phyloP scores from a whole-genome alignment of 768 basidiomycete genomes.

The Xerocomus potaroensis region DNA sequence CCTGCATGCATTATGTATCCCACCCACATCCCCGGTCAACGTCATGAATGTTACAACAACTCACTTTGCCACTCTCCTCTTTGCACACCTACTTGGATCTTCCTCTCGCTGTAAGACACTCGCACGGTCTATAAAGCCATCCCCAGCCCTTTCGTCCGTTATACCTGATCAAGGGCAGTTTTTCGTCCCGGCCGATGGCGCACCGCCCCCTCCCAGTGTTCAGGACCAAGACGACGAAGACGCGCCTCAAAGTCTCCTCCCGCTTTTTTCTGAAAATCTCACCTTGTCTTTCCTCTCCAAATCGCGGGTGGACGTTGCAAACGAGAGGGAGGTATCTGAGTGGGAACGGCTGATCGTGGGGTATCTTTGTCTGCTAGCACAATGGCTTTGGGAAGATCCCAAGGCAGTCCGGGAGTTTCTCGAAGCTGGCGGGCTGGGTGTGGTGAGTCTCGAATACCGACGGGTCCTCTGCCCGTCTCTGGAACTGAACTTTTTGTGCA shows the following conservation, averaged over 20 bases:
- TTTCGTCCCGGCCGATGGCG: slow-evolving; percentile 75
- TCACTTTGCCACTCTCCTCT: slow-evolving; percentile 73
- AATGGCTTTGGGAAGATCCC: slow-evolving; percentile 98
- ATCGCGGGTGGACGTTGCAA: slow-evolving; percentile 43
- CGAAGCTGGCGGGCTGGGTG: slow-evolving; percentile 83
- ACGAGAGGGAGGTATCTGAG: slow-evolving; percentile 71
- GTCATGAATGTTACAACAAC: slow-evolving; percentile 55
- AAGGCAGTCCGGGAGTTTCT: slow-evolving; percentile 84
- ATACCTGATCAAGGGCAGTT: slow-evolving; percentile 41
- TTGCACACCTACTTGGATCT: slow-evolving; percentile 71
- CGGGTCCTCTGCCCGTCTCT: not conserved
- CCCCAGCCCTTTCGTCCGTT: slow-evolving; percentile 30
- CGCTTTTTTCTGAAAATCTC: slow-evolving; percentile 85
- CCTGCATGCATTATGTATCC: slow-evolving; percentile 59
- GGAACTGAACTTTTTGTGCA: not conserved
- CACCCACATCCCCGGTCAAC: slow-evolving; percentile 60
- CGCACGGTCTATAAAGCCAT: slow-evolving; percentile 62
- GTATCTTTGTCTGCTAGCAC: slow-evolving; percentile 76
- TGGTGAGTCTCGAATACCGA: slow-evolving; percentile 51
- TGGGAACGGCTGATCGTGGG: slow-evolving; percentile 89
- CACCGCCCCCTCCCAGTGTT: slow-evolving; percentile 32
- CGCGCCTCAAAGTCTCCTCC: slow-evolving; percentile 67
- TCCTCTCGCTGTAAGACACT: slow-evolving; percentile 60
- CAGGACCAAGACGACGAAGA: slow-evolving; percentile 53
- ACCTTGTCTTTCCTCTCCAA: slow-evolving; percentile 81